A percentile compares a stretch with the other conserved stretches of the same genome.
These are phyloP conservation scores for Suhomyces sp. DNA, from an alignment of 805 yeast genomes.

Conservation along the genomic window DNA sequence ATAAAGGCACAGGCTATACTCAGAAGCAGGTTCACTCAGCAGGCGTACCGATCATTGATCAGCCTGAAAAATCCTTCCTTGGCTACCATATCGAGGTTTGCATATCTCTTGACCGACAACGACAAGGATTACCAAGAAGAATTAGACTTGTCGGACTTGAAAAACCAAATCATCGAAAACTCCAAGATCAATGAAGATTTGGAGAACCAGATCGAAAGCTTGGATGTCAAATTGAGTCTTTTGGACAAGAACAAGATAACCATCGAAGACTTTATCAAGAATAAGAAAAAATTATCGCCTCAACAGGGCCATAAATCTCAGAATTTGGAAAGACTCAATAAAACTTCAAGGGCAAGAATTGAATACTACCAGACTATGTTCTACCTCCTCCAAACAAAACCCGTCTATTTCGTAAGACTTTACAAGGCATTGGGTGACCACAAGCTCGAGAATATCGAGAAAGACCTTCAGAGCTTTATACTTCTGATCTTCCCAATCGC, in stretches of 20 bases:
- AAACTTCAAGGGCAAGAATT: constrained; percentile 48
- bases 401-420: constrained; percentile 62
- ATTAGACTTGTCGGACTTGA: constrained; percentile 59
- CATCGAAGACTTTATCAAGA: constrained; percentile 63
- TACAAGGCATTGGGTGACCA: constrained; percentile 31
- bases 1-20: constrained; percentile 72
- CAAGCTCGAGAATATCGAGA: constrained; percentile 5
- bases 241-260: constrained; percentile 77
- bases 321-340: constrained; percentile 31
- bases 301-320: constrained; percentile 19
- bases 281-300: constrained; percentile 29
- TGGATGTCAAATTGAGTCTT: constrained; percentile 74
- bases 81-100: constrained; percentile 71
- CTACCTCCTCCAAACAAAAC: constrained; percentile 80
- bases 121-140: constrained; percentile 77
- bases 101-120: constrained; percentile 67
- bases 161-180: constrained; percentile 66
- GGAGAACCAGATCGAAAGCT: constrained; percentile 70
- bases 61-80: constrained; percentile 74
- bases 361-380: constrained; percentile 75
- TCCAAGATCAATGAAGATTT: constrained; percentile 68
- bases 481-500: constrained; percentile 31
- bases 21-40: constrained; percentile 62
- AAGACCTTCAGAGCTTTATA: constrained; percentile 22
- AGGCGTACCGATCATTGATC: constrained; percentile 71